Evolutionary conservation across 164 flowering plant genomes (phyloP), one percentile per base, ranked within the genome.

Genomic region (Taxillus chinensis): DNA sequence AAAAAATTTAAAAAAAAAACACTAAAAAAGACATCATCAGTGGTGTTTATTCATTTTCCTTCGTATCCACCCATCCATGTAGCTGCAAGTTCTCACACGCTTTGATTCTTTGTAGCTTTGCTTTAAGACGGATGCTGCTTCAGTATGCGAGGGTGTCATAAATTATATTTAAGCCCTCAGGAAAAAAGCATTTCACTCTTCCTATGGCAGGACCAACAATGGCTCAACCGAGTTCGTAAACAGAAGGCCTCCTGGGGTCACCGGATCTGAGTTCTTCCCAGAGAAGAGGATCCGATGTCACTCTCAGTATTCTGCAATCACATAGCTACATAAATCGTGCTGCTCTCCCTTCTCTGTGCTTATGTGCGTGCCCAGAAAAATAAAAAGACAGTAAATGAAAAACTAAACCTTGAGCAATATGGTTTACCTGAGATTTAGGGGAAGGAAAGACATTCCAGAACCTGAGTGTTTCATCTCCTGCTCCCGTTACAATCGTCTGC

Each of bases 361-460:
- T 8, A 4, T 27, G 8, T 43, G 51, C 13, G 51, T 48, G 13
- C 2, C 27, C 27, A 27, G 51, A 4, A 48, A 48, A 8, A 11
- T 48, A 14, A 11, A 48, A 14, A 43, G 7, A 43, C 7, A 43
- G 1, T 6, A 9, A 43, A 43, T 43, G 46, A 9, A 9, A 43
- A 43, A 43, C 46, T 1, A 9, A 43, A 43, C 46, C 10, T 43
- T 43, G 46, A 9, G 46, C 46, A 43, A 43, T 43, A 43, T 6
- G 46, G 54, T 56, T 68, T 73, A 81, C 98, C 89, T 88, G 93
- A 61, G 92, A 88, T 71, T 90, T 90, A 12, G 92, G 92, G n/a
- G 96, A 89, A 63, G 98, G 98, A 69, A 93, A 93, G 10, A 93
- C 92, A 77, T 88, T 93, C 98, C 98, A 93, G 73, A 93, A 93